Evolutionary conservation across 208 protist species (phyloP), one percentile per base, ranked within the genome.

Genomic region (Leishmania arabica): DNA sequence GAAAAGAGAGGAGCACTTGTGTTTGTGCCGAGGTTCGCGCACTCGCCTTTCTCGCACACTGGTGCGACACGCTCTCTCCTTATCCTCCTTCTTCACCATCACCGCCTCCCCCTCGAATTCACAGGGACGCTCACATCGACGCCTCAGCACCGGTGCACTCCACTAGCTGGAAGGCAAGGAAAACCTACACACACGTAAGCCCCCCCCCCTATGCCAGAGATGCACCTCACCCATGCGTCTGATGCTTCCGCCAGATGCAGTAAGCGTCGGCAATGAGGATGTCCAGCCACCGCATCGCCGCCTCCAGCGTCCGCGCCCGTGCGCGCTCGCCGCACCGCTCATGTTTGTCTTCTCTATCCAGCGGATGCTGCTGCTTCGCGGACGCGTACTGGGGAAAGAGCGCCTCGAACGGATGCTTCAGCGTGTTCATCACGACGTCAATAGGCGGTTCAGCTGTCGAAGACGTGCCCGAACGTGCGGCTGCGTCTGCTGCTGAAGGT

Each of bases 241-340:
- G 56, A 64, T 77, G 53, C 37, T 77, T 81, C 4, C 78, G 79
- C 86, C 88, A 93, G 17, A 97, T 84, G 8, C 86, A 84, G 60
- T 92, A 95, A 3, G 88, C 91, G 24, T 90, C 82, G 8, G 86
- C 83, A 56, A 97, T 92, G 31, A 95, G 47, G 11, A 89, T 53
- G 37, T 92, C 85, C n/a, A 95, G 47, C 92, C 93, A 97, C 24
- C 66, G 78, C 79, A 81, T 82, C 56, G 84, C 79, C 69, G 80
- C 78, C 37, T 54, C 42, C 68, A 51, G 58, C 74, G 74, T 11
- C 31, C 31, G 24, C n/a, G 47, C 17, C 27, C 37, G 31, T 27
- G 51, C 54, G 2, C 37, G 34, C 40, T 8, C 24, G 56, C 54
- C 3, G 21, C 19, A 11, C 21, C 51, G 0, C 24, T 6, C 54